These are phyloP conservation scores for Solanum peruvianum DNA, from an alignment of 257 asterid species.

Conservation along the genomic window DNA sequence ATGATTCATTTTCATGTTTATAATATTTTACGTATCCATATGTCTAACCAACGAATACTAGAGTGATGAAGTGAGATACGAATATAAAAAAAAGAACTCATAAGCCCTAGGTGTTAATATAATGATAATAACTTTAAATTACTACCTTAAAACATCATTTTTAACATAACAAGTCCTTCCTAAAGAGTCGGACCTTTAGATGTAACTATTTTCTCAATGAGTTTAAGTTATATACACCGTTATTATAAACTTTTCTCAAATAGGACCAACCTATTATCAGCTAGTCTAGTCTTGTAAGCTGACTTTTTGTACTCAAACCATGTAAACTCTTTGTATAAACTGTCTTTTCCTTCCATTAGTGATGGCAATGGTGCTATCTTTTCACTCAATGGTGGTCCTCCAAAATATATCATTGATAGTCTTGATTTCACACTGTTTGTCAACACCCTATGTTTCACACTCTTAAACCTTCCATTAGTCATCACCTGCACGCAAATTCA, in stretches of 20 bases:
- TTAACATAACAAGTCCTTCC: neutral
- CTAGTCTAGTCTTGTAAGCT: neutral
- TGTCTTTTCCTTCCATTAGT: neutral
- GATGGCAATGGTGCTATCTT: conserved; percentile 8
- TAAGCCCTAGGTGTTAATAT: no score
- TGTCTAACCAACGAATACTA: neutral
- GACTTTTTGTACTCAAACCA: conserved; percentile 8
- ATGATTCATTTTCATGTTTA: no score
- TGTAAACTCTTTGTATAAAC: conserved; percentile 9
- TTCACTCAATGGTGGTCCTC: conserved; percentile 10
- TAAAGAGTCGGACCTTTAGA: neutral
- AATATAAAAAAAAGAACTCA: no score
- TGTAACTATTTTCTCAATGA: neutral
- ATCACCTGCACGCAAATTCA: neutral
- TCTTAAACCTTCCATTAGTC: conserved; percentile 8
- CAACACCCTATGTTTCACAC: conserved; percentile 7
- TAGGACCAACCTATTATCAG: neutral
- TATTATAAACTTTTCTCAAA: neutral
- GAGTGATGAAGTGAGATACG: no score
- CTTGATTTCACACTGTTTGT: conserved; percentile 5
- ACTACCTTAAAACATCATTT: neutral
- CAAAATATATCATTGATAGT: conserved; percentile 10
- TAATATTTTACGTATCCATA: neutral
- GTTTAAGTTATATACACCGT: neutral
- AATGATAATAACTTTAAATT: neutral